Percentiles rank a stretch among this genome's conserved stretches.
Conservation (phyloP, 306 rosid genomes). For the Inga leiocalycina region DNA sequence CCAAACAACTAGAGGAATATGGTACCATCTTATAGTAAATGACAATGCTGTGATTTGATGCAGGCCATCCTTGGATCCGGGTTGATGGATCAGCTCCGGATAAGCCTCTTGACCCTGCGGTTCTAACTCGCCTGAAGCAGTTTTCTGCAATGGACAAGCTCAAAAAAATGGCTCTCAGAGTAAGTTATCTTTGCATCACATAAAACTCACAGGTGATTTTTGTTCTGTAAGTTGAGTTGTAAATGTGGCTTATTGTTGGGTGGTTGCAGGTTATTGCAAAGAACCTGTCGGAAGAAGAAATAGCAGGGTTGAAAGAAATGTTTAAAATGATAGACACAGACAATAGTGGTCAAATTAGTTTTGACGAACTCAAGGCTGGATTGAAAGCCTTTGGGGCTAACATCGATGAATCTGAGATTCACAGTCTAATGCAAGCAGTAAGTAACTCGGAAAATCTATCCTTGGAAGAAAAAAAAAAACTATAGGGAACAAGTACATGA, state of each 20-base stretch:
- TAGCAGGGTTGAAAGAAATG: conserved; percentile 86
- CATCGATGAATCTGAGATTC: conserved; percentile 78
- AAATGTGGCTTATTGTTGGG: conserved; percentile 17
- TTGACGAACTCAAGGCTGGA: conserved; percentile 86
- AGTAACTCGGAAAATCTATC: conserved; percentile 31
- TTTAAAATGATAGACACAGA: conserved; percentile 80
- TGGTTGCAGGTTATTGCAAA: conserved; percentile 77
- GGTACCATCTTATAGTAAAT: conserved; percentile 1
- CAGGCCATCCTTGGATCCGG: conserved; percentile 95
- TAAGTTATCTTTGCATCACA: conserved; percentile 39
- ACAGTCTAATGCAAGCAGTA: conserved; percentile 82
- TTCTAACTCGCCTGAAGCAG: conserved; percentile 83
- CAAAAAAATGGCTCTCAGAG: conserved; percentile 94
- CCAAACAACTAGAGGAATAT: not conserved
- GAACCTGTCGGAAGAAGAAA: conserved; percentile 85
- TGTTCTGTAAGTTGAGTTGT: not conserved
- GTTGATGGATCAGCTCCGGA: conserved; percentile 86
- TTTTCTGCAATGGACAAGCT: conserved; percentile 88
- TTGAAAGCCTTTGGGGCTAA: conserved; percentile 74
- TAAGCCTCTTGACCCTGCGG: conserved; percentile 87
- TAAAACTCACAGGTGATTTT: not conserved
- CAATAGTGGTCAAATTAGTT: conserved; percentile 83
- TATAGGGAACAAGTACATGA: too few species aligned
- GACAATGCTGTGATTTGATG: conserved; percentile 35
- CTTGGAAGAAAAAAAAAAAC: not conserved